Conservation (phyloP, 106 monocot genomes). For the Dendrobium chrysotoxum region DNA sequence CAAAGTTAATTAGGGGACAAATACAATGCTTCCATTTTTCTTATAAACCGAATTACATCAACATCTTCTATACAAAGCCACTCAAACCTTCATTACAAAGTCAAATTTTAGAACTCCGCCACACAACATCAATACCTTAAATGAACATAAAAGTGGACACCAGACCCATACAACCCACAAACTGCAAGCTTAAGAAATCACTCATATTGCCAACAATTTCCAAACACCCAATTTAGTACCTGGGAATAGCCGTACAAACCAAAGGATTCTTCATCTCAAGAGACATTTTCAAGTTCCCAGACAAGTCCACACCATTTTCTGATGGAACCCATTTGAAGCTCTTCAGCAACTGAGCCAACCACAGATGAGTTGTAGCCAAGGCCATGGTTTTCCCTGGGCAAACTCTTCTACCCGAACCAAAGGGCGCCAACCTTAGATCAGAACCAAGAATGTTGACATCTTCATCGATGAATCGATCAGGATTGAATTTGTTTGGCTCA, state of each 20-base stretch:
- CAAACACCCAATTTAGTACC: not conserved
- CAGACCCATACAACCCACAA: too few relatives aligned
- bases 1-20: too few relatives aligned
- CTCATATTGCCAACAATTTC: not conserved
- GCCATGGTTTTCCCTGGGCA: conserved; percentile 26
- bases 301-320: conserved; percentile 8
- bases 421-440: conserved; percentile 20
- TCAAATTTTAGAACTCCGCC: too few relatives aligned
- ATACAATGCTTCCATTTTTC: too few relatives aligned
- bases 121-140: too few relatives aligned
- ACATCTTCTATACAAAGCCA: too few relatives aligned
- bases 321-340: conserved; percentile 12
- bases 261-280: conserved; percentile 23
- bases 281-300: conserved; percentile 17
- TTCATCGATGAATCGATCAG: conserved; percentile 15
- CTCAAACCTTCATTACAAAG: too few relatives aligned
- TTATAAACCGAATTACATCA: too few relatives aligned
- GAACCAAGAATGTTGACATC: conserved; percentile 15
- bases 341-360: conserved; percentile 22
- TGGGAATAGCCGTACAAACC: conserved; percentile 14
- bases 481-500: conserved; percentile 11
- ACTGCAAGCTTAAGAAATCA: too few relatives aligned
- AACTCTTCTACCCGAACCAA: conserved; percentile 20
- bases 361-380: conserved; percentile 16
- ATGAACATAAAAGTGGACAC: too few relatives aligned